Evolutionary conservation across 2,329 filamentous ascomycete species (phyloP).

Genomic region (Cadophora sp.): DNA sequence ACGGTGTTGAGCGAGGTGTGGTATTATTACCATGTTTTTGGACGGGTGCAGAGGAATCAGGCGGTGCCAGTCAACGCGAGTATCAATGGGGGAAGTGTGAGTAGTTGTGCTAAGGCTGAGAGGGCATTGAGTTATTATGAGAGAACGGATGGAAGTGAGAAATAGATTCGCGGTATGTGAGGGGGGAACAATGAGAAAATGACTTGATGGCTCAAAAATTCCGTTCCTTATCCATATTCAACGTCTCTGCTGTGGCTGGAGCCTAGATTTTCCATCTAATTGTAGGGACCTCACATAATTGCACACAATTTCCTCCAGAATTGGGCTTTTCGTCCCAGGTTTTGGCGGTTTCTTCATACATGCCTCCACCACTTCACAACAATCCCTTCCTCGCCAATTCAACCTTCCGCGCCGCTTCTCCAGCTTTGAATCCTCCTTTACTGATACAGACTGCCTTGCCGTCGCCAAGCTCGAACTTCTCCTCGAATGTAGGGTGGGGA

Average conservation of each 20-base stretch:
- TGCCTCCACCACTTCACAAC: slow-evolving; percentile 53
- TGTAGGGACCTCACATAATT: background rate
- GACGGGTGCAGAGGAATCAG: slow-evolving; percentile 59
- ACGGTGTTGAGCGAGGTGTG: slow-evolving; percentile 68
- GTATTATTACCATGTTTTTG: slow-evolving; percentile 69
- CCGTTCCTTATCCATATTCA: background rate
- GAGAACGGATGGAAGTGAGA: slow-evolving; percentile 48
- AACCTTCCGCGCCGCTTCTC: slow-evolving; percentile 76
- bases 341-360: background rate
- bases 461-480: slow-evolving; percentile 78
- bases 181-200: slow-evolving; percentile 7
- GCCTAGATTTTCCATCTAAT: background rate
- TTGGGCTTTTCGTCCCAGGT: background rate
- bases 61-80: slow-evolving; percentile 47
- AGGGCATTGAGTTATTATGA: slow-evolving; percentile 62
- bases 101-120: slow-evolving; percentile 60
- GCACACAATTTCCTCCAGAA: background rate
- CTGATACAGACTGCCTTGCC: slow-evolving; percentile 77
- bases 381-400: slow-evolving; percentile 82
- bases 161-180: background rate
- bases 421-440: slow-evolving; percentile 75
- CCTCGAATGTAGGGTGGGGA: slow-evolving; percentile 76
- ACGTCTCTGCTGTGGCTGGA: background rate
- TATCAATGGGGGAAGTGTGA: slow-evolving; percentile 55
- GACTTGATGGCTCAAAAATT: slow-evolving; percentile 14